phyloP scores from a whole-genome alignment of 176 grass and related monocot species.

The Dactylis glomerata region DNA sequence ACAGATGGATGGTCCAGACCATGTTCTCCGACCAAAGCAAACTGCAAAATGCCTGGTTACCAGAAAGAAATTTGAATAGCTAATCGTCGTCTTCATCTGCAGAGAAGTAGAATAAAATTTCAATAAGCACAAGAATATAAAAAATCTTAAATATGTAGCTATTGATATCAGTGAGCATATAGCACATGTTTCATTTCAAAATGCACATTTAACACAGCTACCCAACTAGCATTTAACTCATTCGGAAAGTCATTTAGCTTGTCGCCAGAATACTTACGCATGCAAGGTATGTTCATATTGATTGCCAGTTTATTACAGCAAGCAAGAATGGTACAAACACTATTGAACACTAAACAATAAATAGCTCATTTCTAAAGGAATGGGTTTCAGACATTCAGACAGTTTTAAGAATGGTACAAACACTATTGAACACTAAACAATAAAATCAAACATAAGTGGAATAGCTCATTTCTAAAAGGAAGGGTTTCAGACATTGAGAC shows the following conservation, averaged over 20 bases:
- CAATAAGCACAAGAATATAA: constrained; percentile 4
- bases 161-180: not conserved
- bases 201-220: not conserved
- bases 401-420: not conserved
- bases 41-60: constrained; percentile 29
- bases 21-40: constrained; percentile 5
- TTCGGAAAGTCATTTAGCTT: not conserved
- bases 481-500: not conserved
- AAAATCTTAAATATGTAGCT: not conserved
- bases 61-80: constrained; percentile 24
- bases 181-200: not conserved
- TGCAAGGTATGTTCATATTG: too few species aligned
- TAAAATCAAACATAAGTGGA: not conserved
- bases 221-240: not conserved
- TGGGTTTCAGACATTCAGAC: not conserved
- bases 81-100: constrained; percentile 58
- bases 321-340: not conserved
- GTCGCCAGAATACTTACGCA: not conserved
- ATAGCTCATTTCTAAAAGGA: not conserved
- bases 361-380: not conserved
- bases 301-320: too few species aligned
- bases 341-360: not conserved
- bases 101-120: constrained; percentile 6
- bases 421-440: not conserved
- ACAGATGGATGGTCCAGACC: constrained; percentile 17